These are phyloP conservation scores for Avena atlantica DNA, from an alignment of 176 grass and related monocot genomes.

Conservation along the genomic window DNA sequence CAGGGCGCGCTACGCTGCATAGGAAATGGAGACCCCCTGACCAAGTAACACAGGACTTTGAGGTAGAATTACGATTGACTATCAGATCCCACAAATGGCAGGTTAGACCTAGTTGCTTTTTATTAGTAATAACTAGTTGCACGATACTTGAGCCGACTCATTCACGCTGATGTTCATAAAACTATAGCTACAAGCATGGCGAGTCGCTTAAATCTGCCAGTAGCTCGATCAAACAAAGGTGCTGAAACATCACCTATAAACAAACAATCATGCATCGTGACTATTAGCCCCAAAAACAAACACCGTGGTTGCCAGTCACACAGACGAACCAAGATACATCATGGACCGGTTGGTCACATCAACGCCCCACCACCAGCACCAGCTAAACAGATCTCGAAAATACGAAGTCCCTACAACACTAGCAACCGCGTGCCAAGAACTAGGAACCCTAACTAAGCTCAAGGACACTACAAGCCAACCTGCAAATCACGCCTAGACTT, in stretches of 20 bases:
- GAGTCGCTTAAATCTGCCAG: not conserved
- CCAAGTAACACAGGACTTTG: not conserved
- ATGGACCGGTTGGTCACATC: not conserved
- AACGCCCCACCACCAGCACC: too few species aligned
- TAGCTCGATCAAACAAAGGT: not conserved
- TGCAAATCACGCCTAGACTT: not conserved
- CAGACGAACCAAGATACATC: not conserved
- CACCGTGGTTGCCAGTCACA: not conserved
- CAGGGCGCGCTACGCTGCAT: not conserved
- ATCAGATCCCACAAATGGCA: not conserved
- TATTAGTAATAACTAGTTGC: not conserved
- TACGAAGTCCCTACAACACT: not conserved
- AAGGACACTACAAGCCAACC: not conserved
- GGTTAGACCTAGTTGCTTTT: not conserved
- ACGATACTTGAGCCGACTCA: not conserved
- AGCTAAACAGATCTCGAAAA: not conserved
- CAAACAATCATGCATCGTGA: not conserved
- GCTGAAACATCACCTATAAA: not conserved
- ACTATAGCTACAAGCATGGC: not conserved
- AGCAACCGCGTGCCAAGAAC: not conserved
- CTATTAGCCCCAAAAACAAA: not conserved
- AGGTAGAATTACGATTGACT: not conserved
- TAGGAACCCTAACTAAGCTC: conserved; percentile 25
- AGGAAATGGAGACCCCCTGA: not conserved
- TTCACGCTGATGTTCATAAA: not conserved